Conservation (phyloP, 192 early-diverging fungal species). For the Mortierella alpina region DNA sequence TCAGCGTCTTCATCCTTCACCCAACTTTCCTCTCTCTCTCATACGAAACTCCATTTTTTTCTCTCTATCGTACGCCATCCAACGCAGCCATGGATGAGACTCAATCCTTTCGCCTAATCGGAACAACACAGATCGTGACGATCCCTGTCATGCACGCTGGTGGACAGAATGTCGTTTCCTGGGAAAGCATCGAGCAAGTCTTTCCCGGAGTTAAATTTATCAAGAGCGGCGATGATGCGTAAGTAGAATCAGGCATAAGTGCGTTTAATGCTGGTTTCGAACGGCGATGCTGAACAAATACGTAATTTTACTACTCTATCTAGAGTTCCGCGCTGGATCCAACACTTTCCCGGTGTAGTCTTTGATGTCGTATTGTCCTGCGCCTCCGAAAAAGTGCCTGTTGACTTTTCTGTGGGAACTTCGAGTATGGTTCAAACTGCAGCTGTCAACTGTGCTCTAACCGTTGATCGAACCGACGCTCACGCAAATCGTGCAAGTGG, state of each 20-base stretch:
- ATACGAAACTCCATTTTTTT: too few relatives aligned
- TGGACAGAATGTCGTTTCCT: slow-evolving; percentile 18
- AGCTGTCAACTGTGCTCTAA: too few relatives aligned
- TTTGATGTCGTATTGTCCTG: slow-evolving; percentile 14
- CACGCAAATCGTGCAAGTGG: too few relatives aligned
- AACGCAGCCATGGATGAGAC: slow-evolving; percentile 14
- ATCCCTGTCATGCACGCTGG: not conserved
- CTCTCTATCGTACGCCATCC: not conserved
- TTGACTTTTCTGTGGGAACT: not conserved
- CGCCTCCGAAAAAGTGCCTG: not conserved
- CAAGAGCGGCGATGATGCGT: not conserved
- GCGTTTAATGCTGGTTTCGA: not conserved
- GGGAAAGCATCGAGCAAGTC: slow-evolving; percentile 25
- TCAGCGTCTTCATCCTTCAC: too few relatives aligned
- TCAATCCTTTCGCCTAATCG: slow-evolving; percentile 20
- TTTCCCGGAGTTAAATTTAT: slow-evolving; percentile 11
- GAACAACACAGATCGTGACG: not conserved
- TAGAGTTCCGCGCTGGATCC: slow-evolving; percentile 16
- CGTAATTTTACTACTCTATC: not conserved
- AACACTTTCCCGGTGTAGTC: slow-evolving; percentile 17
- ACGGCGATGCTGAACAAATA: not conserved
- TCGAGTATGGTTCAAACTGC: too few relatives aligned
- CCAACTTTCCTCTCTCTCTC: too few relatives aligned
- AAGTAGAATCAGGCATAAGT: not conserved
- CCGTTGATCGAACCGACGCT: too few relatives aligned